Percentiles rank a stretch among this genome's conserved stretches.
These are phyloP conservation scores for Pestalotiopsis sp. DNA, from an alignment of 2,329 filamentous ascomycete species.

Conservation along the genomic window DNA sequence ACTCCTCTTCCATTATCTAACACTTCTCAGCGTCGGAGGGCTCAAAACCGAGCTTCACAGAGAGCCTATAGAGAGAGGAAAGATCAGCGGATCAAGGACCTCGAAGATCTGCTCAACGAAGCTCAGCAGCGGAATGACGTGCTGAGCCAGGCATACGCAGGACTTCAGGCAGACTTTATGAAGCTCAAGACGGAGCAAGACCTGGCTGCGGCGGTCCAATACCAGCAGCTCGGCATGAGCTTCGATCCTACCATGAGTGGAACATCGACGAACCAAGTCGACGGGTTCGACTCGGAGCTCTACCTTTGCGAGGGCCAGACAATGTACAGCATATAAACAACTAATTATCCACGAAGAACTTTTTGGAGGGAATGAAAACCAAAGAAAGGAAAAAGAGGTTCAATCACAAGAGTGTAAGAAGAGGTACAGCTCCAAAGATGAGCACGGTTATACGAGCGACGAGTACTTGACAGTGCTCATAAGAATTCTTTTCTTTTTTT, in stretches of 20 bases:
- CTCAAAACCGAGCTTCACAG: constrained; percentile 64
- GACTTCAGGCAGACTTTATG: constrained; percentile 49
- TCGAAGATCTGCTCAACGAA: constrained; percentile 58
- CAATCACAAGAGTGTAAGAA: neutral
- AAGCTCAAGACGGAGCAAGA: constrained; percentile 39
- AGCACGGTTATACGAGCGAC: no score
- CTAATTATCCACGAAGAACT: neutral
- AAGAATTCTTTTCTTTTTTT: no score
- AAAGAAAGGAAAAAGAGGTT: neutral
- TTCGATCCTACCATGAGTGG: constrained; percentile 25
- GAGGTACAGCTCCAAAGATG: neutral
- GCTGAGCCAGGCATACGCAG: constrained; percentile 55
- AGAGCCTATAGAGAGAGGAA: constrained; percentile 65
- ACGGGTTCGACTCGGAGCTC: constrained; percentile 23
- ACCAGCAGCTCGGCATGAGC: constrained; percentile 24
- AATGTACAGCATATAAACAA: constrained; percentile 12
- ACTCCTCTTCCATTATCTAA: neutral
- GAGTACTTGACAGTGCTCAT: no score
- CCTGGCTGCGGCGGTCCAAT: constrained; percentile 23
- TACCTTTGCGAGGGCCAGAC: constrained; percentile 24
- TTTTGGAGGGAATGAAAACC: neutral
- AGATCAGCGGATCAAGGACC: constrained; percentile 66
- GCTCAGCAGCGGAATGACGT: constrained; percentile 58
- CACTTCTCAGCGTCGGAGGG: constrained; percentile 51
- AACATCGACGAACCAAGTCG: constrained; percentile 2